Evolutionary conservation across 306 rosid species (phyloP).

Genomic region (Erythrophleum fordii): DNA sequence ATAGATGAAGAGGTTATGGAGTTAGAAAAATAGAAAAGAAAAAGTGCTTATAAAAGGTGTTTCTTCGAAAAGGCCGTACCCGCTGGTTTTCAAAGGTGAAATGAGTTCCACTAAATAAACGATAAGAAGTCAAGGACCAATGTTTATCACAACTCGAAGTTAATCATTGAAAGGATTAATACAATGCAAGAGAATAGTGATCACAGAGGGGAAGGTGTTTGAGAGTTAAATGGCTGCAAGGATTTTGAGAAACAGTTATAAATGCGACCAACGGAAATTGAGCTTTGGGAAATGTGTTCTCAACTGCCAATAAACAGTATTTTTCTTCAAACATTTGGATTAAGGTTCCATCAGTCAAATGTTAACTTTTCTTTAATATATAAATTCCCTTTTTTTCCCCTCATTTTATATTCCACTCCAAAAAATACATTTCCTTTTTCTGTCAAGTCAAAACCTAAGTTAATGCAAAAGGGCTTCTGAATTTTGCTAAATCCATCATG

Average conservation of each 20-base stretch:
- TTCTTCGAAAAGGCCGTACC: constrained; percentile 39
- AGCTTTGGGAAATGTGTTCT: constrained; percentile 72
- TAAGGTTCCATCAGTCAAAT: constrained; percentile 68
- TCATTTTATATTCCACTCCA: no score
- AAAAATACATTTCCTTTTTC: constrained; percentile 19
- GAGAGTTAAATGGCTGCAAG: background rate
- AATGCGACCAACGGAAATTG: constrained; percentile 24
- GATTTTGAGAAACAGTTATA: background rate
- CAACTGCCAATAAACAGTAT: constrained; percentile 55
- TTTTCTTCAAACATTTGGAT: constrained; percentile 35
- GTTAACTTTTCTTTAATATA: constrained; percentile 4
- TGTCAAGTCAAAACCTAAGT: constrained; percentile 59
- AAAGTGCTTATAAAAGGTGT: constrained; percentile 42
- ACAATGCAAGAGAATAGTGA: constrained; percentile 26
- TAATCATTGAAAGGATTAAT: constrained; percentile 14
- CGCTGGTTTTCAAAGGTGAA: constrained; percentile 39
- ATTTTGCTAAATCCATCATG: background rate
- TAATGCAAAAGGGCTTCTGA: background rate
- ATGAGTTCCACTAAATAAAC: constrained; percentile 34
- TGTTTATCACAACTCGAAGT: constrained; percentile 8
- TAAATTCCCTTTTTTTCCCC: background rate
- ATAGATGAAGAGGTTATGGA: background rate
- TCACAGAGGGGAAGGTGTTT: constrained; percentile 9
- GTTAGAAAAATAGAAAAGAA: constrained; percentile 20
- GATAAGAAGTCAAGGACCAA: constrained; percentile 44